Percentiles rank a stretch among this genome's conserved stretches.
Conservation (phyloP, 805 yeast genomes). For the Saccharomycopsis javanensis region DNA sequence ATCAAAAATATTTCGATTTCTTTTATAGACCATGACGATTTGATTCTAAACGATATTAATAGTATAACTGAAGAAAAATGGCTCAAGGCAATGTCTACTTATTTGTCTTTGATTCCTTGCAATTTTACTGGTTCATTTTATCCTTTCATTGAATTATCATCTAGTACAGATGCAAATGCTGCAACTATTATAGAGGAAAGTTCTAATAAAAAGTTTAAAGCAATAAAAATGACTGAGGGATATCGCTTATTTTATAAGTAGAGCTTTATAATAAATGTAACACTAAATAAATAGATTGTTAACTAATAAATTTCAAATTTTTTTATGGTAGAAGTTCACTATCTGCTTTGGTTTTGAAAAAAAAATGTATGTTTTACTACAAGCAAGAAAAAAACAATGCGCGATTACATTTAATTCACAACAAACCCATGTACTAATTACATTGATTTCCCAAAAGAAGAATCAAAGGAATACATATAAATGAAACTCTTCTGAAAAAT, state of each 20-base stretch:
- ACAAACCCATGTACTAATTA: background rate
- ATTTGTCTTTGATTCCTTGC: constrained; percentile 5
- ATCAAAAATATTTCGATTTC: constrained; percentile 56
- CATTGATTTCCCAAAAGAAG: background rate
- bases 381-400: background rate
- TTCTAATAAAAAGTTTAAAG: background rate
- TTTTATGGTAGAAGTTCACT: no score
- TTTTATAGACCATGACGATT: constrained; percentile 77
- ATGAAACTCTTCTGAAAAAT: no score
- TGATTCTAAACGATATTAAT: constrained; percentile 60
- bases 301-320: background rate
- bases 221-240: background rate
- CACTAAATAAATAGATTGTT: background rate
- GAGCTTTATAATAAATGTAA: background rate
- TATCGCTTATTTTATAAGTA: background rate
- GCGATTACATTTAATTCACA: background rate
- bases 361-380: background rate
- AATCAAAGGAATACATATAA: no score
- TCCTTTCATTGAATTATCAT: background rate
- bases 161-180: background rate
- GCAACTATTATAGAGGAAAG: background rate
- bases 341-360: no score
- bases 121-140: background rate
- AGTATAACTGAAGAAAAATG: constrained; percentile 69
- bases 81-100: constrained; percentile 33